phyloP scores from a whole-genome alignment of 2,329 filamentous ascomycete species.

The Penicillium sp. region DNA sequence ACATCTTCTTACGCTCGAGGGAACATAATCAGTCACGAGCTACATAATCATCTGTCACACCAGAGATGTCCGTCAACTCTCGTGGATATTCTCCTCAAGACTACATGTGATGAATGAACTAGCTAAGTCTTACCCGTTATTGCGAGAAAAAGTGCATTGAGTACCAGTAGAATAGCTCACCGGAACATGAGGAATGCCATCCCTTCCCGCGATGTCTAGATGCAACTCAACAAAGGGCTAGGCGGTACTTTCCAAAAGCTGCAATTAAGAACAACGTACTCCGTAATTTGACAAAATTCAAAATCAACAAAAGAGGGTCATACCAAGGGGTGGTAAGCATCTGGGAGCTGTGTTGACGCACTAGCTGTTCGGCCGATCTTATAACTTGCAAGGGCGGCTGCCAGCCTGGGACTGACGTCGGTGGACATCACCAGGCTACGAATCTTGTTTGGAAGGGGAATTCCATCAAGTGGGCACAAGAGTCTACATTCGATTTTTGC shows the following conservation, averaged over 20 bases:
- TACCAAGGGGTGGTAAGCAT: slow-evolving; percentile 26
- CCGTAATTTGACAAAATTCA: not conserved
- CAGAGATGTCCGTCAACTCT: not conserved
- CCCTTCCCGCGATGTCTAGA: slow-evolving; percentile 28
- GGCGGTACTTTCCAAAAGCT: not conserved
- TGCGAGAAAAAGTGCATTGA: not conserved
- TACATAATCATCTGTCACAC: not conserved
- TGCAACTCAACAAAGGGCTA: slow-evolving; percentile 20
- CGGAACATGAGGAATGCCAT: slow-evolving; percentile 25
- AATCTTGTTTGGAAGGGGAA: slow-evolving; percentile 2
- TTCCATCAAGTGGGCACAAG: not conserved
- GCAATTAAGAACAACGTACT: not conserved
- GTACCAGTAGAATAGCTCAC: slow-evolving; percentile 6
- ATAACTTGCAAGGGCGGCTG: slow-evolving; percentile 20
- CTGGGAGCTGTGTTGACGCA: not conserved
- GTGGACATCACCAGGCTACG: not conserved
- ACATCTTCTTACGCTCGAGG: not conserved
- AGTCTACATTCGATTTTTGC: not conserved
- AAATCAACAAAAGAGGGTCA: slow-evolving; percentile 6
- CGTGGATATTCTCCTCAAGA: not conserved
- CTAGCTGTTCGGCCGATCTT: slow-evolving; percentile 12
- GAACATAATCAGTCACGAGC: too few species aligned
- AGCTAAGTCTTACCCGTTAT: not conserved
- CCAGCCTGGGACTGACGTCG: slow-evolving; percentile 9
- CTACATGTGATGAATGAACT: not conserved